Conservation (phyloP, 345 rosid genomes). For the Orychophragmus violaceus region DNA sequence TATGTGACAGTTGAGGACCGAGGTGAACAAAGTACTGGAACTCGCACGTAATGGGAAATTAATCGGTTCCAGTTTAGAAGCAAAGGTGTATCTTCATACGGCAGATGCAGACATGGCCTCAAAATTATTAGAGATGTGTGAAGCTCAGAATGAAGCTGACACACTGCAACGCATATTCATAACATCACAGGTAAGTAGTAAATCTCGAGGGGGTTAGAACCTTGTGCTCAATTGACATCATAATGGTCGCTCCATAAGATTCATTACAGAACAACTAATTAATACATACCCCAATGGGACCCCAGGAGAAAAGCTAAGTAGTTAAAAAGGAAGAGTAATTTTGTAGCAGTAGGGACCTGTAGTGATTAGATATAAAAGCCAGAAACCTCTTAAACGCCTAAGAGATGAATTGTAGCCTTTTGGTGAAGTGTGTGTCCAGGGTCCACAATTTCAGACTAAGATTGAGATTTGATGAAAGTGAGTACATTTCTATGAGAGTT, state of each 20-base stretch:
- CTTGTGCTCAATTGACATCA: neutral
- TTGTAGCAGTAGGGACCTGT: neutral
- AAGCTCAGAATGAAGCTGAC: constrained; percentile 63
- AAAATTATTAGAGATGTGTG: constrained; percentile 44
- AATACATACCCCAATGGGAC: neutral
- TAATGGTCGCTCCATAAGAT: neutral
- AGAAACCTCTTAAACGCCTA: neutral
- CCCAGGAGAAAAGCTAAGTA: neutral
- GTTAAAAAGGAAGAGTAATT: neutral
- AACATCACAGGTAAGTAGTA: constrained; percentile 67
- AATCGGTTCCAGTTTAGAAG: constrained; percentile 93
- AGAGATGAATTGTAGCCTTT: too few relatives aligned
- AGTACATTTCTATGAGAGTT: neutral
- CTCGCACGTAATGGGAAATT: constrained; percentile 72
- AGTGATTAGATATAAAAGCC: neutral
- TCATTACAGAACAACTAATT: neutral
- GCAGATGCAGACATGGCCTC: constrained; percentile 52
- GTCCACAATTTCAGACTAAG: neutral
- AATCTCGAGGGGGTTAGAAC: neutral
- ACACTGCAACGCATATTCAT: constrained; percentile 69
- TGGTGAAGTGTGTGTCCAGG: neutral
- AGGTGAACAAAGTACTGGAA: constrained; percentile 92
- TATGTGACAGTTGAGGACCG: constrained; percentile 66
- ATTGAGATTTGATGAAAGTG: neutral
- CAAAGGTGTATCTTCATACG: constrained; percentile 65